Percentiles rank a stretch among this genome's conserved stretches.
Evolutionary conservation across 2,329 filamentous ascomycete genomes (phyloP).

Genomic region (Fusarium foetens): DNA sequence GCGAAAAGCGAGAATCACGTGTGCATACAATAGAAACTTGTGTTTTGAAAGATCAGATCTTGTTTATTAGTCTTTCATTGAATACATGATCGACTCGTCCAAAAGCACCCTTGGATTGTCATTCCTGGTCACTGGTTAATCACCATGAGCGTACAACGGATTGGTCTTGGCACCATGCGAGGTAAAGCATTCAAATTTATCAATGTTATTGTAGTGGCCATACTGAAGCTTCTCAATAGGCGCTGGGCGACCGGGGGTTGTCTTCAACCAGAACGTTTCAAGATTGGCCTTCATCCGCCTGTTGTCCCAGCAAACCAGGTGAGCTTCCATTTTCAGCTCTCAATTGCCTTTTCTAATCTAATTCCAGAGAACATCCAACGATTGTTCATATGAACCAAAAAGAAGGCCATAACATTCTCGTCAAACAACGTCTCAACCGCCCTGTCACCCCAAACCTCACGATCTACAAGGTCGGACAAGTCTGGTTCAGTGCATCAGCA

Average conservation of each 20-base stretch:
- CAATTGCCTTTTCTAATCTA: neutral
- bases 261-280: neutral
- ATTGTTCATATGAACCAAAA: neutral
- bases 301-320: constrained; percentile 12
- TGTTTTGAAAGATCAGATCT: neutral
- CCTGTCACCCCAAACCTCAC: constrained; percentile 19
- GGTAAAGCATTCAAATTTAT: neutral
- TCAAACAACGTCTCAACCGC: constrained; percentile 19
- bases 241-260: neutral
- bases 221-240: neutral
- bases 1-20: neutral
- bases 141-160: neutral
- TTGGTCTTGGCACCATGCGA: neutral
- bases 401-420: constrained; percentile 11
- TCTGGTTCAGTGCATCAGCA: constrained; percentile 30
- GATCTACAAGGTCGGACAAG: constrained; percentile 19
- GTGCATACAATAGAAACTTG: neutral
- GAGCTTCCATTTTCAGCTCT: neutral
- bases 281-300: neutral
- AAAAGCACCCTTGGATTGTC: neutral
- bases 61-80: neutral
- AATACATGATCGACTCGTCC: neutral
- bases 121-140: neutral
- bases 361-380: neutral
- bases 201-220: neutral